Evolutionary conservation across 805 yeast species (phyloP).

Genomic region (Metschnikowia colocasiae): DNA sequence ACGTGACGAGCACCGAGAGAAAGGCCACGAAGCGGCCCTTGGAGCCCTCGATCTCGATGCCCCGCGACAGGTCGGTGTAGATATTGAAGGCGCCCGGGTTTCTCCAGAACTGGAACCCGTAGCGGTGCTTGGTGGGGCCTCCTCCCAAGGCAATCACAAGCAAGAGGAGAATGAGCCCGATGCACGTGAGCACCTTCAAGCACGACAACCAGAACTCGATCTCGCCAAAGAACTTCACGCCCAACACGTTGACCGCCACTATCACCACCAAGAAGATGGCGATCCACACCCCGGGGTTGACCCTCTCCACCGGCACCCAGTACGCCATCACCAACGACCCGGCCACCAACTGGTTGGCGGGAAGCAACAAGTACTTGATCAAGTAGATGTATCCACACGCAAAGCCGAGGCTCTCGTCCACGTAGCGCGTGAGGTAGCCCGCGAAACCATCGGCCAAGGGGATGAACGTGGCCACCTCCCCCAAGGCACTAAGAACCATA

Average conservation of each 20-base stretch:
- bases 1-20: constrained; percentile 58
- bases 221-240: constrained; percentile 49
- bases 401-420: constrained; percentile 64
- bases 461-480: constrained; percentile 65
- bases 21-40: constrained; percentile 60
- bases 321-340: constrained; percentile 52
- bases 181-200: constrained; percentile 60
- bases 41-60: constrained; percentile 36
- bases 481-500: constrained; percentile 49
- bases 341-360: constrained; percentile 65
- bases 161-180: constrained; percentile 63
- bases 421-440: constrained; percentile 60
- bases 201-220: constrained; percentile 55
- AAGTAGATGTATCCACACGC: constrained; percentile 66
- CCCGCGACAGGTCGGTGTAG: constrained; percentile 41
- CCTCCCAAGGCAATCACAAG: constrained; percentile 74
- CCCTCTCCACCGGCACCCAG: constrained; percentile 45
- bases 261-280: constrained; percentile 42
- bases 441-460: constrained; percentile 67
- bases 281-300: constrained; percentile 50
- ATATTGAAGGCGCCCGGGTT: constrained; percentile 61
- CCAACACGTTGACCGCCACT: constrained; percentile 40
- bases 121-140: constrained; percentile 68
- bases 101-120: constrained; percentile 69
- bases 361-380: constrained; percentile 50